A percentile compares a stretch with the other conserved stretches of the same genome.
Evolutionary conservation across 129 eudicot species (phyloP).

Genomic region (Flaveria robusta): DNA sequence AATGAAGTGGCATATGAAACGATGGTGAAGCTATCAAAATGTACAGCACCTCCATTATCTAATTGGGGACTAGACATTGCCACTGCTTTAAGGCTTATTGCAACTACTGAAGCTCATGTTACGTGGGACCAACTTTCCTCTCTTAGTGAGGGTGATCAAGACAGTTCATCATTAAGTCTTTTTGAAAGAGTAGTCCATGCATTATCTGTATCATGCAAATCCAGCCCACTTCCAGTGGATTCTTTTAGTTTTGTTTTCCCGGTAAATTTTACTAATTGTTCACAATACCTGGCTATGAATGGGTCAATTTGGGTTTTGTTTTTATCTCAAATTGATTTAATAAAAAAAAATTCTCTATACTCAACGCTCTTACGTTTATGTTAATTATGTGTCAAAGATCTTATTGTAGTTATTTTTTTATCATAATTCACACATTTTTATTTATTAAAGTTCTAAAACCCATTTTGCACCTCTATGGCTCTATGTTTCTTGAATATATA

Average conservation of each 20-base stretch:
- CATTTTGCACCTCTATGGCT: neutral
- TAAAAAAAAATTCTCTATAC: neutral
- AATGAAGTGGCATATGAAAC: slow-evolving; percentile 84
- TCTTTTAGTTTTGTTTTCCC: slow-evolving; percentile 86
- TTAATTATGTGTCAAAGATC: neutral
- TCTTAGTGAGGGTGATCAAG: slow-evolving; percentile 52
- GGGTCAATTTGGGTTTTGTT: neutral
- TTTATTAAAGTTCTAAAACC: neutral
- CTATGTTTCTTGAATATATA: neutral
- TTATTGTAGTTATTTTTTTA: neutral
- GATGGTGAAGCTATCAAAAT: slow-evolving; percentile 80
- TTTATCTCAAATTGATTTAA: neutral
- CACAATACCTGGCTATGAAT: neutral
- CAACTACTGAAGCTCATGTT: slow-evolving; percentile 57
- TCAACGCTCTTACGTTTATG: neutral
- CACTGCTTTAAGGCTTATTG: slow-evolving; percentile 78
- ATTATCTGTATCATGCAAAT: slow-evolving; percentile 71
- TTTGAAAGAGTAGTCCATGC: slow-evolving; percentile 78
- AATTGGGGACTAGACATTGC: slow-evolving; percentile 97
- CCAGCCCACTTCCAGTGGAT: slow-evolving; percentile 95
- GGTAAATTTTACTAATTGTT: slow-evolving; percentile 44
- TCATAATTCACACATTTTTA: neutral
- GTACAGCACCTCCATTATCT: slow-evolving; percentile 78
- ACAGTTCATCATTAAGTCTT: slow-evolving; percentile 56
- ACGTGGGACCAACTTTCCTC: slow-evolving; percentile 69